Percentiles rank a stretch among this genome's conserved stretches.
Evolutionary conservation across 345 rosid species (phyloP).

Genomic region (Cardamine occulta): DNA sequence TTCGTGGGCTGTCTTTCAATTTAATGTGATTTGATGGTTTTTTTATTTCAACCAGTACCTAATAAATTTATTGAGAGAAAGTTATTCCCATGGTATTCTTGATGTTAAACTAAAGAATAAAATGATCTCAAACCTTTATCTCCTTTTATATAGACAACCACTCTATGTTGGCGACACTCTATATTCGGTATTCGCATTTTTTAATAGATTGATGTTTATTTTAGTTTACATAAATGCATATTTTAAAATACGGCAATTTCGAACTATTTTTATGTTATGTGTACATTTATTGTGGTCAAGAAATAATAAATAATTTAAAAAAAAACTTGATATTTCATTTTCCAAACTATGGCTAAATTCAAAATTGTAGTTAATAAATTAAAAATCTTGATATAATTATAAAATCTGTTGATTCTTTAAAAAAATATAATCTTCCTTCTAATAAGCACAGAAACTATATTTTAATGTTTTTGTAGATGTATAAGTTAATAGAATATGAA

Average conservation of each 20-base stretch:
- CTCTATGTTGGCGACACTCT: neutral
- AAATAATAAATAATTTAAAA: too few relatives aligned
- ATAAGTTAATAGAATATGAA: too few relatives aligned
- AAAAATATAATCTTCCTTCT: neutral
- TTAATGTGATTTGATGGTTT: slow-evolving; percentile 37
- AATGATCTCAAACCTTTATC: too few relatives aligned
- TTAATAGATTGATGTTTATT: neutral
- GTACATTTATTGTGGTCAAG: neutral
- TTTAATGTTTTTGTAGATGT: too few relatives aligned
- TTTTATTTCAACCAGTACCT: slow-evolving; percentile 27
- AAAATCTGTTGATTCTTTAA: neutral
- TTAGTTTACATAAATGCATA: neutral
- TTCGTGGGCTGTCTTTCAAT: slow-evolving; percentile 17
- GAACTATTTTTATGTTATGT: neutral
- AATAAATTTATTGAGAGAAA: slow-evolving; percentile 20
- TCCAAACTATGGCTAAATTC: neutral
- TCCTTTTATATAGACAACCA: neutral
- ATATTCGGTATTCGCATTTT: neutral
- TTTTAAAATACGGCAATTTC: neutral
- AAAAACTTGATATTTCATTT: neutral
- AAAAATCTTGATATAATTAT: neutral
- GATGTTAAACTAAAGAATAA: neutral
- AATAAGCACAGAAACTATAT: neutral
- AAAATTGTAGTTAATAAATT: neutral
- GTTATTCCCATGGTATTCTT: slow-evolving; percentile 17